Evolutionary conservation across 306 rosid species (phyloP).

Genomic region (Astragalus glycyphyllos): DNA sequence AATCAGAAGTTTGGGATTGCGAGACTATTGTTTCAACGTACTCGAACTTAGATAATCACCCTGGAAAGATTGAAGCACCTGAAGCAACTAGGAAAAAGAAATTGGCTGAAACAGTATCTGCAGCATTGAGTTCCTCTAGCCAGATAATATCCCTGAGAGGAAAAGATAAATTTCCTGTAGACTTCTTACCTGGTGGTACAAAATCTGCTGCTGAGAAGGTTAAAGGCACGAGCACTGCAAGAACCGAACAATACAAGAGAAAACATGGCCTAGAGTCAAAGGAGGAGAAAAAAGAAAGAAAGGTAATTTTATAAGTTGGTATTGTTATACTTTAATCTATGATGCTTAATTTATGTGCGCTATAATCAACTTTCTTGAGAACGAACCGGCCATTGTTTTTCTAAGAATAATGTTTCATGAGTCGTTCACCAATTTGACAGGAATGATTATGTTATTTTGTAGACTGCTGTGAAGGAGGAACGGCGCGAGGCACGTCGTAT

Average conservation of each 20-base stretch:
- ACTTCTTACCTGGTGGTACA: conserved; percentile 68
- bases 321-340: conserved; percentile 13
- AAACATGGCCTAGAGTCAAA: conserved; percentile 81
- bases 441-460: conserved; percentile 14
- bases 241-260: conserved; percentile 63
- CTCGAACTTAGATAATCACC: conserved; percentile 89
- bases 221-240: conserved; percentile 48
- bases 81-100: conserved; percentile 68
- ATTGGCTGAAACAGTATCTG: conserved; percentile 68
- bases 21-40: conserved; percentile 89
- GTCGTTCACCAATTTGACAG: conserved; percentile 3
- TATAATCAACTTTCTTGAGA: conserved; percentile 10
- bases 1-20: conserved; percentile 89
- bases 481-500: conserved; percentile 76
- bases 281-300: conserved; percentile 90
- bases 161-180: conserved; percentile 78
- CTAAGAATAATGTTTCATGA: conserved; percentile 1
- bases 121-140: conserved; percentile 58
- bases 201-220: conserved; percentile 59
- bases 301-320: conserved; percentile 56
- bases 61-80: conserved; percentile 78
- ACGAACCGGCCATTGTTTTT: conserved; percentile 1
- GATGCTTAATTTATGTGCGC: conserved; percentile 21
- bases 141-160: conserved; percentile 73
- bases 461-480: conserved; percentile 90